Evolutionary conservation across 2,329 filamentous ascomycete genomes (phyloP), one percentile per base, ranked within the genome.

Genomic region (Volutella citrinella): DNA sequence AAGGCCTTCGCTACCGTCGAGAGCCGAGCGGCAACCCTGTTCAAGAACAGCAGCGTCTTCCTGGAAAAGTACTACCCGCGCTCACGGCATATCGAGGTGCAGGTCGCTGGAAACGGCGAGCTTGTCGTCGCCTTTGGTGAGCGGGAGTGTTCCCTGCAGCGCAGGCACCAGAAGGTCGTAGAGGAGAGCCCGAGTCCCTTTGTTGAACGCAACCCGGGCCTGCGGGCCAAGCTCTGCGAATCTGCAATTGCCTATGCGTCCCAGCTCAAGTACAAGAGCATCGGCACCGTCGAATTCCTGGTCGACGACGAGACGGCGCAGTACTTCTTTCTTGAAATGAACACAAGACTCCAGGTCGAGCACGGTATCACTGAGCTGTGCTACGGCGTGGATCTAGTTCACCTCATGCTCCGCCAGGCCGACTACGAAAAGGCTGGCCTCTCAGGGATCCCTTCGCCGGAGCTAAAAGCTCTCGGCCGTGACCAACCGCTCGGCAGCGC

Each of bases 331-430:
- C 52, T 72, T 11, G 70, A 72, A 36, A 69, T 74, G 54, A 70
- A 75, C 66, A 45, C 84, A 0, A 68, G 84, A 8, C 59, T 89
- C 4, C 84, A 89, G 47, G 84, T 90, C 16, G 85, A 89, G 54
- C 85, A 89, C 46, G 83, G 84, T 0, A 81, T 88, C 7, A 88
- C 84, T 0, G 84, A 89, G 55, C 79, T 87, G 73, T 80, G 86
- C 12, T 86, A 82, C 10, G 79, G 76, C 1, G 73, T 85, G 32
- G 84, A 88, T 50, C 66, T 89, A 10, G 84, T 89, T 1, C 70
- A 78, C 12, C 34, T 64, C 16, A 66, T 66, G 64, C 44, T 65
- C n/a, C 42, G 32, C 10, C 60, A 63, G 19, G 60, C 60, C 0
- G 54, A 60, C n/a, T 37, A 38, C 13, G 41, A 48, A 25, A 38